Base-by-base conservation (phyloP, 306 rosid genomes). In the Fragaria vesca region DNA sequence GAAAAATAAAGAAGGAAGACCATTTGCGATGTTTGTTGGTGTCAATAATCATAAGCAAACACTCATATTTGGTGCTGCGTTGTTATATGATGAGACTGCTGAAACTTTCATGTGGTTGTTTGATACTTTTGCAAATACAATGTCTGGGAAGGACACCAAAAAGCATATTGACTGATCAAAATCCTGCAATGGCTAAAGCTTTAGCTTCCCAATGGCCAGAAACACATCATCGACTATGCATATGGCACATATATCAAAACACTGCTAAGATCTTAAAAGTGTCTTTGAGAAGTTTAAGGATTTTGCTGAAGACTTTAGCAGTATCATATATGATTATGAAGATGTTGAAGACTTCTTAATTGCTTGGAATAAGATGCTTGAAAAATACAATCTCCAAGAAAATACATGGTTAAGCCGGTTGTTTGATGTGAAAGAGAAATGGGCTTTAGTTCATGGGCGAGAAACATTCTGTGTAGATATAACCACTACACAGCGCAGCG, bases 171-270 rank as follows among this genome's bases (percentile, higher is more conserved):
- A 57, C 26, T 8, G 0, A 78, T 4, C 50, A 78, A 57, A 62
- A 78, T 69, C 6, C 18, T 8, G 38, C 40, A 42, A 70, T 58
- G 76, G 70, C 76, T 4, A 78, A 69, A 58, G 51, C 76, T 0
- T 43, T 78, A 60, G 11, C 65, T 28, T 17, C 4, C 0, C 16
- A 54, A 20, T 57, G 61, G 26, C 36, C 5, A 60, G 36, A 60
- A 24, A 60, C 66, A 60, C 66, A 60, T 4, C 66, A 60, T 60
- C 66, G 66, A 1, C 3, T 60, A 60, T 60, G 66, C 8, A 24
- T 60, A 1, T 60, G 17, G 36, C 36, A 60, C 34, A 60, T 21
- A 60, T 60, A 60, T 60, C 66, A 60, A 60, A 60, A 60, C 6
- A 17, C 66, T 7, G 34, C 66, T 3, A 60, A 60, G 34, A 60